These are phyloP conservation scores for Blastocystis sp. DNA, from an alignment of 352 stramenopile genomes.

Conservation along the genomic window DNA sequence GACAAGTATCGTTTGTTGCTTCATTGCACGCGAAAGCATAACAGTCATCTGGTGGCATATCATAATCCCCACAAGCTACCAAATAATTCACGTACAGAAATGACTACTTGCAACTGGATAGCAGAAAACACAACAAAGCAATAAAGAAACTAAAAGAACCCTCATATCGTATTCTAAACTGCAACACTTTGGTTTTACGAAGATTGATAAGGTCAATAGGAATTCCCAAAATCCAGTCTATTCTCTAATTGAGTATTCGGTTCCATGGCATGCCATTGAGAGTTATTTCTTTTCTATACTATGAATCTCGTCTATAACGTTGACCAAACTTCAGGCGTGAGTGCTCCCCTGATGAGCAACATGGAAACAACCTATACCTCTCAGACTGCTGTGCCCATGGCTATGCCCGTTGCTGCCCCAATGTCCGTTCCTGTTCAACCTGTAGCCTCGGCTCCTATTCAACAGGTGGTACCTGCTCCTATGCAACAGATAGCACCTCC, in stretches of 20 bases:
- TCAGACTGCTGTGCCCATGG: not conserved
- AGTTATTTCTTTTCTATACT: not conserved
- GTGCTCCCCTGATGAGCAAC: no score
- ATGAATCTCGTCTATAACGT: not conserved
- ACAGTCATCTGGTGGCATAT: conserved; percentile 2
- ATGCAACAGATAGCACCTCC: not conserved
- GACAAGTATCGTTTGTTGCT: not conserved
- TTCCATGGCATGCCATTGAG: not conserved
- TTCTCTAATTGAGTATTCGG: not conserved
- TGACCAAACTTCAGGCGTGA: no score
- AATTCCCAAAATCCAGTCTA: not conserved
- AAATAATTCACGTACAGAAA: not conserved
- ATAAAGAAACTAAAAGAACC: conserved; percentile 18
- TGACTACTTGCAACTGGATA: conserved; percentile 3
- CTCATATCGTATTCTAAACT: not conserved
- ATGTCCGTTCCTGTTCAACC: not conserved
- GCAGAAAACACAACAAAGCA: not conserved
- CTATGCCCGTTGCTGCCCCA: not conserved
- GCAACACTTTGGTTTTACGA: no score
- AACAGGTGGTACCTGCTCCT: no score
- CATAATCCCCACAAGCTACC: conserved; percentile 42
- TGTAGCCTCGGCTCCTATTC: not conserved
- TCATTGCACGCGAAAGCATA: not conserved
- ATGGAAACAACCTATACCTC: no score
- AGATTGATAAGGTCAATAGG: no score